Evolutionary conservation across 805 yeast species (phyloP).

Genomic region (Clavispora vitiphila): DNA sequence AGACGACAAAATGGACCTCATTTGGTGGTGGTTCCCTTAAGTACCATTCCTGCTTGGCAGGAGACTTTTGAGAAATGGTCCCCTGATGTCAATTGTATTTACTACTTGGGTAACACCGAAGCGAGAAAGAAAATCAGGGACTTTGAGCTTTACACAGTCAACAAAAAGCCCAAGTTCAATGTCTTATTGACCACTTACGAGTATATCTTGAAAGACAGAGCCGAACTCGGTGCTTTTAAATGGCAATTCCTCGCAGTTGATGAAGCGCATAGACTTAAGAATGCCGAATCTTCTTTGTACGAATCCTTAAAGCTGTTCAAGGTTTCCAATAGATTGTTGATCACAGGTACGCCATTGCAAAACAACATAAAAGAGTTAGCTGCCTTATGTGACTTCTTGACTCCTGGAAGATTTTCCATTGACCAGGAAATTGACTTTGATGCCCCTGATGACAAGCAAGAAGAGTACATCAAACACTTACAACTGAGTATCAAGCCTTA

Average conservation of each 20-base stretch:
- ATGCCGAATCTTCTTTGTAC: constrained; percentile 88
- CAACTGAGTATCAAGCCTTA: constrained; percentile 87
- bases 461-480: constrained; percentile 77
- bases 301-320: constrained; percentile 81
- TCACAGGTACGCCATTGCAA: constrained; percentile 98
- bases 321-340: constrained; percentile 77
- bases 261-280: constrained; percentile 95
- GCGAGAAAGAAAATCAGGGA: constrained; percentile 80
- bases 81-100: constrained; percentile 89
- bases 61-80: constrained; percentile 98
- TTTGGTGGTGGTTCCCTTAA: constrained; percentile 89
- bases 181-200: constrained; percentile 93
- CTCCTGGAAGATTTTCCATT: constrained; percentile 89
- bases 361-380: constrained; percentile 93
- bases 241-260: constrained; percentile 99
- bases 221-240: constrained; percentile 71
- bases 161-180: constrained; percentile 80
- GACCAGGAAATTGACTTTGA: constrained; percentile 96
- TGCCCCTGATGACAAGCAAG: constrained; percentile 81
- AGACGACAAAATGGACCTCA: constrained; percentile 98
- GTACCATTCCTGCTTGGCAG: constrained; percentile 98
- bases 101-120: constrained; percentile 86
- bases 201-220: constrained; percentile 84
- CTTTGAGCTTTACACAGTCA: constrained; percentile 68
- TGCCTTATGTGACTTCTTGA: constrained; percentile 87